Base-by-base conservation (phyloP, 1,284 basidiomycete species). In the Trichosporon sp. region DNA sequence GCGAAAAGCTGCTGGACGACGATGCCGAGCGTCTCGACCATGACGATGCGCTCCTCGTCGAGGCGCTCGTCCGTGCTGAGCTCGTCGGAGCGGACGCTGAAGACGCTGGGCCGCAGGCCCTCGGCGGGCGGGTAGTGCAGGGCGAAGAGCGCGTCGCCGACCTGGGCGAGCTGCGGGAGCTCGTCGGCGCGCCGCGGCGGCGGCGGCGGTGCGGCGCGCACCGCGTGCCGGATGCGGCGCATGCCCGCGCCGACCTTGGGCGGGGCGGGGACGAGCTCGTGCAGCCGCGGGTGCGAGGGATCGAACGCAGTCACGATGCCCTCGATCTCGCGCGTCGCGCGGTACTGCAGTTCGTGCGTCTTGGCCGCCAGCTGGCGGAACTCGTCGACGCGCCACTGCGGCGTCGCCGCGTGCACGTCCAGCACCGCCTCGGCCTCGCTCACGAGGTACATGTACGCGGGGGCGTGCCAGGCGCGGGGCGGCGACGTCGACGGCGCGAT, bases 11-110 rank as follows among this genome's bases (percentile, higher is more conserved):
- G 56, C 56, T 60, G 56, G 27, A 60, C 56, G 18, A 60, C 56
- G 56, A 60, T 60, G 13, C 56, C 56, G 29, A 60, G 56, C 29
- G 56, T 60, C 56, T 60, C 56, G 56, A 60, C 56, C 56, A 60
- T 60, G 56, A 60, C 56, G 56, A 60, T 60, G 56, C 56, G 56
- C 27, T 60, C 56, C 27, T 60, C 56, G 56, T 60, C 56, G 29
- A 60, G 56, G 27, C 56, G 56, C 56, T 60, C 56, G 56, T 60
- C 56, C 29, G 29, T 31, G 56, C 32, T 29, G 56, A 60, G 56
- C 27, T 60, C 56, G 29, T 60, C 56, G 56, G 15, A 32, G 56
- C n/a, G 56, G 56, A 60, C 56, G 15, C 8, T 8, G 56, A 60
- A 60, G 15, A 60, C 18, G 5, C 11, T 15, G 4, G 56, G 56